Evolutionary conservation across 129 eudicot genomes (phyloP).

Genomic region (Silybum marianum): DNA sequence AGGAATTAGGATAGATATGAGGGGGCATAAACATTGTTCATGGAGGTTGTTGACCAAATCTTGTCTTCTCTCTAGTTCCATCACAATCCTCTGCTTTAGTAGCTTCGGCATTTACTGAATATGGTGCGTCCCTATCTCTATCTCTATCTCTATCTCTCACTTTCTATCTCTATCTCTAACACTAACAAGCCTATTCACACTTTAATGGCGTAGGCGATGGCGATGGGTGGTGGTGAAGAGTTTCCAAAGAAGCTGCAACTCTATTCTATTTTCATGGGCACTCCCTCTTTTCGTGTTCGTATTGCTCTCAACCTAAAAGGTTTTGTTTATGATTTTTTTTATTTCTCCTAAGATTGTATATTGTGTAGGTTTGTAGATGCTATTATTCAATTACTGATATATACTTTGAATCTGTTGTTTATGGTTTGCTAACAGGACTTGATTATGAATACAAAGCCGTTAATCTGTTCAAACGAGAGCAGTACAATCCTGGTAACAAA

Average conservation of each 20-base stretch:
- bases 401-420: constrained; percentile 1
- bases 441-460: constrained; percentile 70
- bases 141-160: background rate
- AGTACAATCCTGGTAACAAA: constrained; percentile 53
- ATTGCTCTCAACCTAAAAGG: too few relatives aligned
- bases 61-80: too few relatives aligned
- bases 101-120: background rate
- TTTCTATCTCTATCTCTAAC: background rate
- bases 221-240: background rate
- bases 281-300: too few relatives aligned
- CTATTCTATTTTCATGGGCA: too few relatives aligned
- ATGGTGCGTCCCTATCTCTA: constrained; percentile 1
- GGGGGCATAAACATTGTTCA: too few relatives aligned
- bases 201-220: background rate
- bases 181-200: background rate
- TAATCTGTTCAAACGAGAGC: constrained; percentile 68
- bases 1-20: too few relatives aligned
- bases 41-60: too few relatives aligned
- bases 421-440: constrained; percentile 49
- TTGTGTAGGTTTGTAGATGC: too few relatives aligned
- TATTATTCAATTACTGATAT: background rate
- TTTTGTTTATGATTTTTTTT: too few relatives aligned
- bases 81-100: too few relatives aligned
- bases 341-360: too few relatives aligned
- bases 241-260: too few relatives aligned